These are phyloP conservation scores for Pseudonitzschia multiseries DNA, from an alignment of 108 stramenopile genomes.

Conservation along the genomic window DNA sequence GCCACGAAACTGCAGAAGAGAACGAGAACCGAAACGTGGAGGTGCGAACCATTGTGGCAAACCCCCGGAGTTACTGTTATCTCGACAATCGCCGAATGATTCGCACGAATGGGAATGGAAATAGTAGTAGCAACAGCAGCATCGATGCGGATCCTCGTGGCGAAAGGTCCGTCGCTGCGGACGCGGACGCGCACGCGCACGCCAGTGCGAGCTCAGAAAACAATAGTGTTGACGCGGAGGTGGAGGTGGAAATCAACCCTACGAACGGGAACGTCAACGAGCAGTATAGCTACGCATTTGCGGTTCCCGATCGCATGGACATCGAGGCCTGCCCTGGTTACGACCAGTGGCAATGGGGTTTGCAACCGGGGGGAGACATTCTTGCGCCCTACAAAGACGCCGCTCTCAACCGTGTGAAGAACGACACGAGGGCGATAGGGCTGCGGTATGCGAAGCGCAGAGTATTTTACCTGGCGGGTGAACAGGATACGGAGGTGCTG, in stretches of 20 bases:
- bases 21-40: slow-evolving; percentile 14
- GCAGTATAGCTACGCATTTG: not conserved
- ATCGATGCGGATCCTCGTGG: too few relatives aligned
- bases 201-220: too few relatives aligned
- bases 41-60: slow-evolving; percentile 68
- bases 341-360: slow-evolving; percentile 83
- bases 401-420: slow-evolving; percentile 4
- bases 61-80: slow-evolving; percentile 80
- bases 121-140: not conserved
- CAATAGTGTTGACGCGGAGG: too few relatives aligned
- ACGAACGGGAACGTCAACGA: not conserved
- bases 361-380: slow-evolving; percentile 43
- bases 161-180: too few relatives aligned
- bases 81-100: slow-evolving; percentile 62
- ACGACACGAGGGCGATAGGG: slow-evolving; percentile 22
- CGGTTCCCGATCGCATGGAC: slow-evolving; percentile 17
- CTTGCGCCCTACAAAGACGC: slow-evolving; percentile 59
- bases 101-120: not conserved
- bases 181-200: too few relatives aligned
- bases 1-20: not conserved
- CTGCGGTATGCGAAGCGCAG: slow-evolving; percentile 56
- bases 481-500: slow-evolving; percentile 49
- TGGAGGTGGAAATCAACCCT: too few relatives aligned
- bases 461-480: slow-evolving; percentile 72
- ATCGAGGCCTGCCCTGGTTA: slow-evolving; percentile 49